These are phyloP conservation scores for Musa balbisiana DNA, from an alignment of 202 grass and related monocot species.

Conservation along the genomic window DNA sequence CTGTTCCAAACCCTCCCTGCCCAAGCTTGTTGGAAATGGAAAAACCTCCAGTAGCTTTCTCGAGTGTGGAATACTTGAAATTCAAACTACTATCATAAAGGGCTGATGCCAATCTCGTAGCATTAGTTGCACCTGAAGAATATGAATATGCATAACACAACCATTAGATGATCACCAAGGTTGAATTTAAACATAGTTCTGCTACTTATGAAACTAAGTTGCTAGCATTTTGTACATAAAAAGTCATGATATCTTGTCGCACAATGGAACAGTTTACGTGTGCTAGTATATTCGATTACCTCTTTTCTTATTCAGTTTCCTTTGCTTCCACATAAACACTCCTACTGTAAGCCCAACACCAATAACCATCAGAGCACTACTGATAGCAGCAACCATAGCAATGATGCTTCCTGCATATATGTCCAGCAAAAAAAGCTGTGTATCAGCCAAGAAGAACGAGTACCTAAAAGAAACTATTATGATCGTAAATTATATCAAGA, in stretches of 20 bases:
- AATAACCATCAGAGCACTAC: not conserved
- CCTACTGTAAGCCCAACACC: not conserved
- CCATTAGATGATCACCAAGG: not conserved
- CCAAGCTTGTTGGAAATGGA: conserved; percentile 7
- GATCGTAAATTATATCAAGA: not conserved
- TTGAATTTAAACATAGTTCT: not conserved
- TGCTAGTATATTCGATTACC: not conserved
- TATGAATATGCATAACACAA: not conserved
- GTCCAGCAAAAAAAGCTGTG: not conserved
- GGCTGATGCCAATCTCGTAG: not conserved
- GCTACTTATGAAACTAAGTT: too few relatives aligned
- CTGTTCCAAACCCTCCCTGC: conserved; percentile 15
- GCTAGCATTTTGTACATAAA: too few relatives aligned
- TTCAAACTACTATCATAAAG: conserved; percentile 7
- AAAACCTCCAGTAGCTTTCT: conserved; percentile 15
- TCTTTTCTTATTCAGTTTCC: conserved; percentile 9
- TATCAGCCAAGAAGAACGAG: not conserved
- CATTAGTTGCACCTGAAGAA: conserved; percentile 1
- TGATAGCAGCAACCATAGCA: not conserved
- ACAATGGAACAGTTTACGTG: not conserved
- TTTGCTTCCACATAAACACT: not conserved
- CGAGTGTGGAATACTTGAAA: conserved; percentile 15
- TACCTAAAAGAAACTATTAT: too few relatives aligned
- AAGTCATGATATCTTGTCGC: not conserved
- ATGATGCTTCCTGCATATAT: conserved; percentile 3